A percentile compares a stretch with the other conserved stretches of the same genome.
Conservation (phyloP, 768 basidiomycete species). For the Pilatotrama ljubarskyi region DNA sequence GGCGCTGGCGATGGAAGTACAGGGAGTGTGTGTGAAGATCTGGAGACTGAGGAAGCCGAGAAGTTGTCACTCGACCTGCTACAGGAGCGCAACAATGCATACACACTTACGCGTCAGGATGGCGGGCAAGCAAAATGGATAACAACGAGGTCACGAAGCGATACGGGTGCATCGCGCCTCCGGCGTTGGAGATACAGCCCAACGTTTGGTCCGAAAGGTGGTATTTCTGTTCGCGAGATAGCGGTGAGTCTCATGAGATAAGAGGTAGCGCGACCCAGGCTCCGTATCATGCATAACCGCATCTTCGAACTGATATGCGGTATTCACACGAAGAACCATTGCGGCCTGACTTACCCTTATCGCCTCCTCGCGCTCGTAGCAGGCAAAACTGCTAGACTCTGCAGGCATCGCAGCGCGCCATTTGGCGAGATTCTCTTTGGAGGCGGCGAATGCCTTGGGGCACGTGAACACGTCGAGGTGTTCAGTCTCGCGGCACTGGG, state of each 20-base stretch:
- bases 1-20: conserved; percentile 45
- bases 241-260: neutral
- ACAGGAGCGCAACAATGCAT: neutral
- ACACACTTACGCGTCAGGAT: conserved; percentile 47
- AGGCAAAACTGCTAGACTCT: conserved; percentile 37
- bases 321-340: neutral
- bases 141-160: conserved; percentile 64
- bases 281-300: too few species aligned
- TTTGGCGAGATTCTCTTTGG: conserved; percentile 42
- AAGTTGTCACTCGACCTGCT: neutral
- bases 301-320: neutral
- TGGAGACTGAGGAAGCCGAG: conserved; percentile 46
- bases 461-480: conserved; percentile 58
- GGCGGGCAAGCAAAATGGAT: conserved; percentile 48
- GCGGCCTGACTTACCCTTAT: conserved; percentile 32
- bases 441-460: conserved; percentile 40
- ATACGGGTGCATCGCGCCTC: conserved; percentile 71
- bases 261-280: neutral
- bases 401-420: conserved; percentile 54
- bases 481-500: conserved; percentile 59
- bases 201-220: conserved; percentile 45
- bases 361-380: conserved; percentile 36
- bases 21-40: conserved; percentile 62
- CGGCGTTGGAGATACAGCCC: conserved; percentile 54
- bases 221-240: conserved; percentile 40